phyloP scores from a whole-genome alignment of 345 rosid species.

The Cardiospermum halicacabum region DNA sequence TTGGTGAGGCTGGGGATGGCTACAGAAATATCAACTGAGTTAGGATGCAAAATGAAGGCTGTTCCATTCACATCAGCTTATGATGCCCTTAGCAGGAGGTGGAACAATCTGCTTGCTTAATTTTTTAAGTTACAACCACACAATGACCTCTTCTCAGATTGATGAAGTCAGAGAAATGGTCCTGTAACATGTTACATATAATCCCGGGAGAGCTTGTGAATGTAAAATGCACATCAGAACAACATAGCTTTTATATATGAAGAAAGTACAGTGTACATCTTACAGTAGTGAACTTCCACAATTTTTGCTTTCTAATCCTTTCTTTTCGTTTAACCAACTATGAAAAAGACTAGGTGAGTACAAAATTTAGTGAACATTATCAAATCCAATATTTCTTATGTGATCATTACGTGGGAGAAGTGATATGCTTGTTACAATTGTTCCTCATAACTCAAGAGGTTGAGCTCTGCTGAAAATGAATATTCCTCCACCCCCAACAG shows the following conservation, averaged over 20 bases:
- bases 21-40: constrained; percentile 45
- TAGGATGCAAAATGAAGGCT: constrained; percentile 41
- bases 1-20: constrained; percentile 69
- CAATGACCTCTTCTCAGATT: too few relatives aligned
- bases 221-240: not conserved
- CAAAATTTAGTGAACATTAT: not conserved
- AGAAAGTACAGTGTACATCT: not conserved
- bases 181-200: too few relatives aligned
- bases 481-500: constrained; percentile 94
- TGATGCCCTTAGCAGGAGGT: constrained; percentile 54
- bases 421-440: not conserved
- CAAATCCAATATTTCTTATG: not conserved
- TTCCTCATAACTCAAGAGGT: constrained; percentile 50
- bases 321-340: not conserved
- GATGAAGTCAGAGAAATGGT: not conserved
- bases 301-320: not conserved
- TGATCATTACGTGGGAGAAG: too few relatives aligned
- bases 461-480: constrained; percentile 81
- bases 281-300: not conserved
- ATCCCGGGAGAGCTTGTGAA: not conserved
- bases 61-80: constrained; percentile 53
- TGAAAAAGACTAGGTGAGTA: too few relatives aligned
- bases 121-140: constrained; percentile 9
- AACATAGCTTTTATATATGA: not conserved
- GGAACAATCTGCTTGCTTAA: constrained; percentile 59